phyloP scores from a whole-genome alignment of 169 alveolate species.

The Theileria parva region DNA sequence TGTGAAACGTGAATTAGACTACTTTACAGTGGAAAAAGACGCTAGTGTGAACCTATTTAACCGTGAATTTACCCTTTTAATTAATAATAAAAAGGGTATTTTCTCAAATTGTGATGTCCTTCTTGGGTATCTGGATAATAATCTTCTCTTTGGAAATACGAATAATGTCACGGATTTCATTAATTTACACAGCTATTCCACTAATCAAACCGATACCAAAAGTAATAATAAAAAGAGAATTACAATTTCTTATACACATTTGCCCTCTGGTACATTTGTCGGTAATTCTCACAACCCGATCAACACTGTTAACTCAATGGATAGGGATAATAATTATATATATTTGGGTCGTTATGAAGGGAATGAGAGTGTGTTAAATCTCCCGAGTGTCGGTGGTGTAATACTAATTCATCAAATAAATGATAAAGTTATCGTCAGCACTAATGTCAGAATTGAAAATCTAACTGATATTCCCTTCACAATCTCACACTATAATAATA shows the following conservation, averaged over 20 bases:
- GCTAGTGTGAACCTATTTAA: conserved; percentile 9
- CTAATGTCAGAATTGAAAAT: conserved; percentile 54
- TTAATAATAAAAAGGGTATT: neutral
- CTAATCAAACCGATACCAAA: neutral
- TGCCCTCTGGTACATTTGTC: neutral
- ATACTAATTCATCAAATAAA: conserved; percentile 34
- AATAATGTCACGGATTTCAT: conserved; percentile 44
- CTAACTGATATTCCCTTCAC: conserved; percentile 39
- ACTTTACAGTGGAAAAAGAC: conserved; percentile 8
- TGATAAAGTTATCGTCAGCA: conserved; percentile 26
- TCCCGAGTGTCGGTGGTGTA: conserved; percentile 35
- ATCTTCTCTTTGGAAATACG: conserved; percentile 55
- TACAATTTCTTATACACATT: neutral
- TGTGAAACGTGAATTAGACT: conserved; percentile 7
- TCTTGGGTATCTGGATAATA: conserved; percentile 4
- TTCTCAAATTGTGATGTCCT: conserved; percentile 8
- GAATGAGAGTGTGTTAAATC: conserved; percentile 25
- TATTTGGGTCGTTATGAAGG: conserved; percentile 44
- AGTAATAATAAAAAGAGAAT: neutral
- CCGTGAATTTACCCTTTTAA: conserved; percentile 10
- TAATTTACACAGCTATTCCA: conserved; percentile 6
- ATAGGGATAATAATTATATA: neutral
- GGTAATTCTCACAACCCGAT: neutral
- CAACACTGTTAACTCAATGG: neutral
- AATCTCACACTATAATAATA: neutral